Evolutionary conservation across 2,329 filamentous ascomycete species (phyloP), one percentile per base, ranked within the genome.

Genomic region (Aspergillus clavatus): DNA sequence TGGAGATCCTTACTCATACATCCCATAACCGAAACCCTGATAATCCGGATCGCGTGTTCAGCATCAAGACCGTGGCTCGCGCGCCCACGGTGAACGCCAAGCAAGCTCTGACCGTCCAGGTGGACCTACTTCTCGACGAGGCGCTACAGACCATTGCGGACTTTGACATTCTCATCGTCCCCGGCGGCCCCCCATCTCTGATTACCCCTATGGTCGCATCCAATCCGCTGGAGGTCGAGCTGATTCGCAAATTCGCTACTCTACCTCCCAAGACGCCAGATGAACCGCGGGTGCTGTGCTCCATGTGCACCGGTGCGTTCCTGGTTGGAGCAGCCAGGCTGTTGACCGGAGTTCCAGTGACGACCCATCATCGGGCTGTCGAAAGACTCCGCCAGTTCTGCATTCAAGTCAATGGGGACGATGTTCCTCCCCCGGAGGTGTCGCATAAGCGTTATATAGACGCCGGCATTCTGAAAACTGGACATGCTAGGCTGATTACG

Each of bases 401-500:
- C 43, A 42, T 42, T 10, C 45, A 38, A 2, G 53, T 39, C 7
- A 50, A 53, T 21, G 18, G 37, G 5, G 38, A 40, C 5, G 33
- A 10, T 10, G 48, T 35, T 1, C 38, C 27, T 4, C 18, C 42
- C 10, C 46, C 51, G 1, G 50, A 40, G 16, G 47, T 59, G 7
- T 28, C 51, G 24, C 49, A 57, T 38, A 52, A 43, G 39, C 49
- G 57, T 40, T 60, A 55, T 39, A 26, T 54, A 14, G 51, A 60
- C 36, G 52, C 52, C 1, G 55, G 55, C 7, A 31, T 41, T 10
- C 12, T 56, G 14, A 43, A 44, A 6, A 76, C 77, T 50, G 78
- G 80, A 16, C 18, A 8, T 2, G 71, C 83, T 66, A 71, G 87
- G 53, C 83, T 95, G 54, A 83, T 95, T 61, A 95, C 89, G 53